Evolutionary conservation across 176 grass and related monocot species (phyloP).

Genomic region (Avena atlantica): DNA sequence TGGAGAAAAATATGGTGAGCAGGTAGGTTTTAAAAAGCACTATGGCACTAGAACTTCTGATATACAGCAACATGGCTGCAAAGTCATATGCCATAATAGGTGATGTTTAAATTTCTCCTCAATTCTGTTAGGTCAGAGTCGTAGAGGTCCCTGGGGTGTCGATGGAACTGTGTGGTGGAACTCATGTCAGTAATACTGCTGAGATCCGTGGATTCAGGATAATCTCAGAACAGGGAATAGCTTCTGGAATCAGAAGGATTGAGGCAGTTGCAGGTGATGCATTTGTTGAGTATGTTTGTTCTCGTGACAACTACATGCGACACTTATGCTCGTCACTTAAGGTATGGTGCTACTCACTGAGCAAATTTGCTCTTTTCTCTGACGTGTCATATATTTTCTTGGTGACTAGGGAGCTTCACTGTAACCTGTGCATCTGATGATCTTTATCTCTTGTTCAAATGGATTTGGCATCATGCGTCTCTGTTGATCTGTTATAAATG

Average conservation of each 20-base stretch:
- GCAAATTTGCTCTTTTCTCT: neutral
- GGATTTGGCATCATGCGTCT: neutral
- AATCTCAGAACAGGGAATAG: slow-evolving; percentile 95
- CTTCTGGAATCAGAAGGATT: slow-evolving; percentile 92
- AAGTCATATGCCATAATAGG: slow-evolving; percentile 11
- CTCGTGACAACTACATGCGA: slow-evolving; percentile 85
- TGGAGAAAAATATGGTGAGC: slow-evolving; percentile 92
- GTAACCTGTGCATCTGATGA: slow-evolving; percentile 4
- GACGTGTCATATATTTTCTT: slow-evolving; percentile 31
- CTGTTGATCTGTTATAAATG: slow-evolving; percentile 8
- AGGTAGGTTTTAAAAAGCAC: slow-evolving; percentile 50
- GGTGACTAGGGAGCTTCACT: neutral
- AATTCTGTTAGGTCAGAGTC: slow-evolving; percentile 77
- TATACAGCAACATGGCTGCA: neutral
- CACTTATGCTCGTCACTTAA: slow-evolving; percentile 76
- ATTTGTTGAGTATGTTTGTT: slow-evolving; percentile 91
- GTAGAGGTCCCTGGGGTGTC: slow-evolving; percentile 93
- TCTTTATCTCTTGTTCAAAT: slow-evolving; percentile 18
- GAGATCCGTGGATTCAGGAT: slow-evolving; percentile 96
- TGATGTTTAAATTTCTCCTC: slow-evolving; percentile 17
- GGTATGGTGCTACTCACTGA: slow-evolving; percentile 45
- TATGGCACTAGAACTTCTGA: neutral
- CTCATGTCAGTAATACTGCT: slow-evolving; percentile 88
- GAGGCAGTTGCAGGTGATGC: slow-evolving; percentile 96
- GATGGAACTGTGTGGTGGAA: slow-evolving; percentile 96